Conservation (phyloP, 345 rosid genomes). For the Crucihimalaya himalaica region DNA sequence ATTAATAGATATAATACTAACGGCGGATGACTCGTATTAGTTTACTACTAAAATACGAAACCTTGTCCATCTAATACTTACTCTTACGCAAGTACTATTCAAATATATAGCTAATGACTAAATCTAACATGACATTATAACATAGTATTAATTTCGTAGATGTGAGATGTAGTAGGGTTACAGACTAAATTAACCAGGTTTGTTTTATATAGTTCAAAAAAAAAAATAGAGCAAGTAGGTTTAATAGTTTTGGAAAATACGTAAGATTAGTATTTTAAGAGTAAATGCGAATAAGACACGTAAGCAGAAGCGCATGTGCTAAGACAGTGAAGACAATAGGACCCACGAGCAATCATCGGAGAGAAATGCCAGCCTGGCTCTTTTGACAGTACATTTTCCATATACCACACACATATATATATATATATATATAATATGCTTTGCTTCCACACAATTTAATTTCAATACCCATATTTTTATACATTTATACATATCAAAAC, state of each 20-base stretch:
- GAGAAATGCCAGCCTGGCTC: conserved; percentile 40
- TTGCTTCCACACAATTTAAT: conserved; percentile 26
- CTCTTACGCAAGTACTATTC: neutral
- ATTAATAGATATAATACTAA: neutral
- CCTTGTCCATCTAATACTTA: neutral
- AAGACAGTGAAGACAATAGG: conserved; percentile 40
- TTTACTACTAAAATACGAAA: conserved; percentile 13
- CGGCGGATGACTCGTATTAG: neutral
- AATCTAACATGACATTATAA: neutral
- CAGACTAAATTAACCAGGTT: neutral
- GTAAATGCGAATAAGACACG: conserved; percentile 36
- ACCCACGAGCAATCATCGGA: conserved; percentile 45
- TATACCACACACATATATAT: neutral
- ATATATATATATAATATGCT: neutral
- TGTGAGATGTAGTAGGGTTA: conserved; percentile 9
- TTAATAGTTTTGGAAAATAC: neutral
- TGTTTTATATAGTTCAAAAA: neutral
- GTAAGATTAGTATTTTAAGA: neutral
- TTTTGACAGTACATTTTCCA: conserved; percentile 39
- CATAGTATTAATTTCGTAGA: neutral
- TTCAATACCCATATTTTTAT: neutral
- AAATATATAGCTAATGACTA: neutral
- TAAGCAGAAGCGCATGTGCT: conserved; percentile 41
- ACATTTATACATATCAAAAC: neutral
- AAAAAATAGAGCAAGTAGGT: conserved; percentile 1